Base-by-base conservation (phyloP, 2,329 filamentous ascomycete genomes). In the Aphanoascus verrucosus region DNA sequence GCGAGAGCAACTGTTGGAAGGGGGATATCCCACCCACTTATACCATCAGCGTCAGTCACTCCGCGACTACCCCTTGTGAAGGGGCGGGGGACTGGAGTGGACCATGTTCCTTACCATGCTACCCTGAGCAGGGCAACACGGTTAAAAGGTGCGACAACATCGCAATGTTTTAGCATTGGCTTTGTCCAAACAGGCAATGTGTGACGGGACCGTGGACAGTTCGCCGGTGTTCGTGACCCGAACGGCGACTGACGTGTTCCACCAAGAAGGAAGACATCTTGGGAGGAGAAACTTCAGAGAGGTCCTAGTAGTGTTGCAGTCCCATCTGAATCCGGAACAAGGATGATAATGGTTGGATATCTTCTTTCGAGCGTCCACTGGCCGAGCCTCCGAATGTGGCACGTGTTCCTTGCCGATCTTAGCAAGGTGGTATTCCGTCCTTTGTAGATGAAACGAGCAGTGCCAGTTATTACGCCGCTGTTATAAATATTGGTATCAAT, bases 291-390 rank as follows among this genome's bases (percentile, higher is more conserved):
- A 34, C 8, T 43, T 42, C 31, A 19, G 23, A n/a, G 34, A 43
- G n/a, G 37, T 41, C 38, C 37, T 38, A 50, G 37, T 14, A 50
- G 37, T 19, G 48, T 50, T 50, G 38, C 48, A 50, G 38, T 31
- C 14, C 11, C 11, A 41, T 50, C 14, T 48, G 14, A 6, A 17
- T 17, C 19, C 8, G 1, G 8, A 12, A 20, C 48, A 50, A 34
- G 48, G 48, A 35, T 50, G 3, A 17, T 6, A 15, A 3, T 4
- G 34, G 34, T 31, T 42, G 34, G 17, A 46, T 34, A 5, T 17
- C 6, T 11, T 9, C 11, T 9, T 28, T 3, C 20, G 11, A n/a
- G 19, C 34, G 5, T 46, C 23, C 19, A 14, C 14, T n/a, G n/a
- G 14, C 42, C 15, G 42, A n/a, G 14, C 20, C 15, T 46, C 15